Percentiles rank a stretch among this genome's conserved stretches.
phyloP scores from a whole-genome alignment of 2,329 filamentous ascomycete species.

The Monilinia aucupariae region DNA sequence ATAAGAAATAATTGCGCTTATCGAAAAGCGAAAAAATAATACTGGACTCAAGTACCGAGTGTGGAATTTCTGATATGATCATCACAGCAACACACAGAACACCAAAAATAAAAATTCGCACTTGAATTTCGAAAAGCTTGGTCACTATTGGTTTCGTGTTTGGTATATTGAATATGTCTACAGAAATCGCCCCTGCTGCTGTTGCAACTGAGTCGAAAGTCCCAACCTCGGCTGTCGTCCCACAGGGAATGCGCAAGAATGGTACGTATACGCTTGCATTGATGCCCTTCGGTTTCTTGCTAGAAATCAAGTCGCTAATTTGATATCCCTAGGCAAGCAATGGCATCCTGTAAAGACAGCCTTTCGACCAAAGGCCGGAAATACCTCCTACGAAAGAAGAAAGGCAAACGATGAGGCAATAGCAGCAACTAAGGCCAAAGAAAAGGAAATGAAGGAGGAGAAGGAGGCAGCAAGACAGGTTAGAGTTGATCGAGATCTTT shows the following conservation, averaged over 20 bases:
- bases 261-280: constrained; percentile 45
- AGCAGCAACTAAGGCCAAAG: constrained; percentile 79
- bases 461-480: constrained; percentile 87
- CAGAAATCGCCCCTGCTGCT: constrained; percentile 21
- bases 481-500: constrained; percentile 30
- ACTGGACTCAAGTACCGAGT: too few species aligned
- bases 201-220: constrained; percentile 9
- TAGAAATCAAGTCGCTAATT: not conserved
- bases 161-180: constrained; percentile 25
- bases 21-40: constrained; percentile 1
- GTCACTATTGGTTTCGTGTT: not conserved
- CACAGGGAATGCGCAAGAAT: constrained; percentile 71
- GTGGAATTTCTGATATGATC: too few species aligned
- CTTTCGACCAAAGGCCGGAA: constrained; percentile 75
- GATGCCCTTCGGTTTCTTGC: not conserved
- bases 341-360: constrained; percentile 82
- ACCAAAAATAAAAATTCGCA: not conserved
- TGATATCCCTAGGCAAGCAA: constrained; percentile 67
- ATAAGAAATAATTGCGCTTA: constrained; percentile 1
- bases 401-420: constrained; percentile 63
- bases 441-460: constrained; percentile 93
- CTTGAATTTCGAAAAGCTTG: not conserved
- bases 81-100: not conserved
- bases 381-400: constrained; percentile 74
- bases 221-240: not conserved